phyloP scores from a whole-genome alignment of 768 basidiomycete species.

The Termitomyces sp. region DNA sequence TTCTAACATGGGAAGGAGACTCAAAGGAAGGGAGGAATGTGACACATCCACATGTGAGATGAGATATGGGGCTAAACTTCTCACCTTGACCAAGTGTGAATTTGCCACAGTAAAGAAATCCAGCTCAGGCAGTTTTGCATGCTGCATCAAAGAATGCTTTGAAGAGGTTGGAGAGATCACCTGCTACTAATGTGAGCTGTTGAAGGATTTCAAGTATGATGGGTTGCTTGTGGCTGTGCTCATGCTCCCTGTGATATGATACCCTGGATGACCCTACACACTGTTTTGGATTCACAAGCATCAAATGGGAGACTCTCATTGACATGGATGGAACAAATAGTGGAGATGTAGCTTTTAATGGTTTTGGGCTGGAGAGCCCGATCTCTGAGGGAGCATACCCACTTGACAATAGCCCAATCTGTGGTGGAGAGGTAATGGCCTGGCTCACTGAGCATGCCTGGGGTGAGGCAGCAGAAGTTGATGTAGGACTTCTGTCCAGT shows the following conservation, averaged over 20 bases:
- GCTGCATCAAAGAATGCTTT: slow-evolving; percentile 16
- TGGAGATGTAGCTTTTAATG: slow-evolving; percentile 23
- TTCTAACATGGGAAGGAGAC: neutral
- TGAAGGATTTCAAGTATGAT: slow-evolving; percentile 23
- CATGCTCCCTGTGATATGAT: slow-evolving; percentile 21
- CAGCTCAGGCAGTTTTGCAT: slow-evolving; percentile 21
- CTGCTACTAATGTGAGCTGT: slow-evolving; percentile 1
- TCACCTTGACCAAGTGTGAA: neutral
- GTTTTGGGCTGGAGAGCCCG: slow-evolving; percentile 17
- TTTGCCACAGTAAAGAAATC: neutral
- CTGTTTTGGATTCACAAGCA: slow-evolving; percentile 24
- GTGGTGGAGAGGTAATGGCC: slow-evolving; percentile 21
- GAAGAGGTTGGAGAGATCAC: slow-evolving; percentile 4
- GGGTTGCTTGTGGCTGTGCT: slow-evolving; percentile 20
- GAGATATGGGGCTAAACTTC: slow-evolving; percentile 8
- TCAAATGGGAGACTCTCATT: slow-evolving; percentile 27
- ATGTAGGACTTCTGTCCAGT: slow-evolving; percentile 31
- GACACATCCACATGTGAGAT: slow-evolving; percentile 9
- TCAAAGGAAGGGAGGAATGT: neutral
- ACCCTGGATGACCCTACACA: slow-evolving; percentile 29
- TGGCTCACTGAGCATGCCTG: slow-evolving; percentile 2
- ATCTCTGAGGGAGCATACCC: slow-evolving; percentile 19
- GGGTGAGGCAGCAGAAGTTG: slow-evolving; percentile 23
- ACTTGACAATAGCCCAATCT: slow-evolving; percentile 18
- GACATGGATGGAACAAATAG: slow-evolving; percentile 29